These are phyloP conservation scores for Boletus rubescentipes DNA, from an alignment of 768 basidiomycete species.

Conservation along the genomic window DNA sequence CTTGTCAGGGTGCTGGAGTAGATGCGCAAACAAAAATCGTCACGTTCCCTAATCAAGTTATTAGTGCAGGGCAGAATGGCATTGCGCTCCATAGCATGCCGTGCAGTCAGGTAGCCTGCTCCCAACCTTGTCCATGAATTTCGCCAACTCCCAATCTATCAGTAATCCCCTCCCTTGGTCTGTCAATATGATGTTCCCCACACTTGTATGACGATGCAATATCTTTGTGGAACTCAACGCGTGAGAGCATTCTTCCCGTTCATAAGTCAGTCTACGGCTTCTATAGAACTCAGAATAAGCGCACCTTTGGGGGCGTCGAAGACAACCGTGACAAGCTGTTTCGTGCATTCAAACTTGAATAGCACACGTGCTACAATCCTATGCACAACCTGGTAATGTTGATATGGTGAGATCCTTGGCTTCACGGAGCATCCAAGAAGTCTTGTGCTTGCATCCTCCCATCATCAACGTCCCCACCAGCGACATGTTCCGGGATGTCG, in stretches of 20 bases:
- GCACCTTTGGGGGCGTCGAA: not conserved
- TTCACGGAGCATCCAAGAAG: not conserved
- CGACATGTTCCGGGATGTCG: constrained; percentile 5
- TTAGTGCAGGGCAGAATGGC: too few relatives aligned
- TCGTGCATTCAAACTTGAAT: not conserved
- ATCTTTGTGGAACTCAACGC: constrained; percentile 14
- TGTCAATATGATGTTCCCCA: constrained; percentile 24
- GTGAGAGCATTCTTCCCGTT: constrained; percentile 16
- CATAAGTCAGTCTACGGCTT: not conserved
- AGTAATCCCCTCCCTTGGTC: constrained; percentile 17
- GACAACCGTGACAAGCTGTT: too few relatives aligned
- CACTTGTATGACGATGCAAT: constrained; percentile 31
- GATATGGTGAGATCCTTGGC: not conserved
- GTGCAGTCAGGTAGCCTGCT: not conserved
- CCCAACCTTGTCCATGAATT: not conserved
- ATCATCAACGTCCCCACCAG: not conserved
- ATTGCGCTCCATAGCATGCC: not conserved
- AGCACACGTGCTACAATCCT: not conserved
- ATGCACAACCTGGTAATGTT: not conserved
- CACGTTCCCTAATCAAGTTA: constrained; percentile 2
- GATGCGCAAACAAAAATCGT: constrained; percentile 8
- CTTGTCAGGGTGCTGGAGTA: too few relatives aligned
- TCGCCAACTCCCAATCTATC: constrained; percentile 29
- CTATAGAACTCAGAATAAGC: not conserved
- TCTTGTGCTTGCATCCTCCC: not conserved